Evolutionary conservation across 1,139 yeast genomes (phyloP).

Genomic region (Scheffersomyces parashehatae): DNA sequence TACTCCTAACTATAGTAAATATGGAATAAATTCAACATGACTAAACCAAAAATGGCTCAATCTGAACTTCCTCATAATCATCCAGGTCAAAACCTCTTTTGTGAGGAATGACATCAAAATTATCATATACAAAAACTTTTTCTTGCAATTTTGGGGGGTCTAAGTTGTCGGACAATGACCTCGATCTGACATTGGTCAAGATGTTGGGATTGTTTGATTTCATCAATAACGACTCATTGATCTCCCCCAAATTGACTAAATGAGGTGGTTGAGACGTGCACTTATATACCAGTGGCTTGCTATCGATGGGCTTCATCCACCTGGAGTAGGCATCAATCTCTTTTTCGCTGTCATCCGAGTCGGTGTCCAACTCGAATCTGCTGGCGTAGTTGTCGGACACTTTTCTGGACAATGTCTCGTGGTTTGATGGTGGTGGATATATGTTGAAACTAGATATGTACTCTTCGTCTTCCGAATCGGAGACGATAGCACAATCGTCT

Average conservation of each 20-base stretch:
- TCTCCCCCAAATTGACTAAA: conserved; percentile 4
- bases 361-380: background rate
- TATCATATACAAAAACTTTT: background rate
- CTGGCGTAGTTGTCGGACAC: conserved; percentile 7
- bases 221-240: conserved; percentile 2
- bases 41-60: too few species aligned
- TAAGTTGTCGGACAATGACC: conserved; percentile 47
- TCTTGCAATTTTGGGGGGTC: conserved; percentile 1
- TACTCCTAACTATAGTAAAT: too few species aligned
- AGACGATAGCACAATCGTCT: conserved; percentile 7
- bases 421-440: conserved; percentile 1
- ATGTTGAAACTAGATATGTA: background rate
- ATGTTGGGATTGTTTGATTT: conserved; percentile 9
- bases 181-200: conserved; percentile 6
- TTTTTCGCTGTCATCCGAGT: conserved; percentile 1
- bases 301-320: background rate
- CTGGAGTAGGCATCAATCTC: background rate
- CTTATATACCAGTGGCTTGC: background rate
- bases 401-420: conserved; percentile 1
- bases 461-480: conserved; percentile 5
- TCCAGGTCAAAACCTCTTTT: background rate
- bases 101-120: background rate
- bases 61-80: background rate
- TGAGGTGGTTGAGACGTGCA: conserved; percentile 5
- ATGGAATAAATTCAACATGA: too few species aligned